A percentile compares a stretch with the other conserved stretches of the same genome.
Evolutionary conservation across 208 protist genomes (phyloP).

Genomic region (Acanthamoeba triangularis): DNA sequence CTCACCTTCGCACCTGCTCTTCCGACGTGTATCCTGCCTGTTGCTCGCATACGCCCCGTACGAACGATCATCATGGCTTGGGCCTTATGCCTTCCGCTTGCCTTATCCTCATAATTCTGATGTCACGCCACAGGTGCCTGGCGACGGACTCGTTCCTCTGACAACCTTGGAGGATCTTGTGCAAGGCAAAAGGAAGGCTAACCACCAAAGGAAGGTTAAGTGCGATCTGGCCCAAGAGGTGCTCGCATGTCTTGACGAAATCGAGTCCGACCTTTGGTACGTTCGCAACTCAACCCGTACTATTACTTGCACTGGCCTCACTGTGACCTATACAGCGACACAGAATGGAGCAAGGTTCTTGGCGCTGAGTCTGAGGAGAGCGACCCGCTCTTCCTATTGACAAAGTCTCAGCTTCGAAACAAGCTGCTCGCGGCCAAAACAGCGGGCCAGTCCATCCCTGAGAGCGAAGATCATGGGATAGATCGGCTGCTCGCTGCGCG

Average conservation of each 20-base stretch:
- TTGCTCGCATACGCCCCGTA: not conserved
- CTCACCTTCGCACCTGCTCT: not conserved
- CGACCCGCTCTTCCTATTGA: not conserved
- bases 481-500: too few species aligned
- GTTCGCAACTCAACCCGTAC: too few species aligned
- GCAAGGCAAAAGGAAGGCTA: not conserved
- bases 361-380: not conserved
- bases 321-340: not conserved
- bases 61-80: not conserved
- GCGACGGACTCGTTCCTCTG: not conserved
- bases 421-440: not conserved
- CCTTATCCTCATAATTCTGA: too few species aligned
- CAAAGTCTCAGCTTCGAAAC: not conserved
- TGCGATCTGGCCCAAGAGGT: not conserved
- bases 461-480: too few species aligned
- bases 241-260: not conserved
- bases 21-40: not conserved
- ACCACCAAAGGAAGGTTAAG: not conserved
- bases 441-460: too few species aligned
- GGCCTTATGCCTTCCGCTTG: too few species aligned
- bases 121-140: too few species aligned
- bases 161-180: not conserved
- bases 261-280: not conserved
- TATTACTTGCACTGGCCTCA: not conserved
- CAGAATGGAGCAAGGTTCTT: not conserved